Base-by-base conservation (phyloP, 2,329 filamentous ascomycete species). In the Berkeleyomyces rouxiae region DNA sequence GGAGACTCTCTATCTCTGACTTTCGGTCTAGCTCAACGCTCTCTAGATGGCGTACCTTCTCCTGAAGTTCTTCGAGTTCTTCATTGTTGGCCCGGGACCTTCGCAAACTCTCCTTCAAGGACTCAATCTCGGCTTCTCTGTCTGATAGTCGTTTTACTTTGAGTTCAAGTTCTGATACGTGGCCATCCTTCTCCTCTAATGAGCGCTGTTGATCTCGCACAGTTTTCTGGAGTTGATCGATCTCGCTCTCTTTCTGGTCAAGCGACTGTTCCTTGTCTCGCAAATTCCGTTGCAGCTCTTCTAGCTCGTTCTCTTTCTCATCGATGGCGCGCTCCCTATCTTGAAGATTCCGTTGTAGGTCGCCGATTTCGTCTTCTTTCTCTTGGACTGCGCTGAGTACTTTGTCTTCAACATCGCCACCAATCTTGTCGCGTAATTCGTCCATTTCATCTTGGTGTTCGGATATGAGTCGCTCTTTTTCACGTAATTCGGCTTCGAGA, bases 371-470 rank as follows among this genome's bases (percentile, higher is more conserved):
- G 33, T 77, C 74, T 40, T 79, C 75, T 31, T 81, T 75, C 63
- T 81, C 77, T 59, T 80, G 78, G 1, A 85, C 74, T 63, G 83
- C 77, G 6, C 77, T 74, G 55, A 83, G 60, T 2, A 61, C 78
- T 68, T 82, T 83, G n/a, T 62, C 55, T 23, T 51, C 33, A 9
- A 47, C n/a, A 31, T 65, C 65, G 65, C 82, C 79, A 51, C 79
- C 76, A 49, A 75, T 71, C 69, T 76, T 79, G 61, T 75, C 77
- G 67, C 82, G 82, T n/a, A 88, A 70, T 16, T 82, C 79, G 44
- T 88, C 86, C 10, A 90, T 75, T 67, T 89, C 84, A 65, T 91
- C 87, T 59, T 93, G 87, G 23, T 83, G 83, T 66, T 90, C 82
- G 58, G 86, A 84, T 44, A 95, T 79, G 1, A 82, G 71, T 2